A percentile compares a stretch with the other conserved stretches of the same genome.
phyloP scores from a whole-genome alignment of 768 basidiomycete species.

The Mycena rebaudengoi region DNA sequence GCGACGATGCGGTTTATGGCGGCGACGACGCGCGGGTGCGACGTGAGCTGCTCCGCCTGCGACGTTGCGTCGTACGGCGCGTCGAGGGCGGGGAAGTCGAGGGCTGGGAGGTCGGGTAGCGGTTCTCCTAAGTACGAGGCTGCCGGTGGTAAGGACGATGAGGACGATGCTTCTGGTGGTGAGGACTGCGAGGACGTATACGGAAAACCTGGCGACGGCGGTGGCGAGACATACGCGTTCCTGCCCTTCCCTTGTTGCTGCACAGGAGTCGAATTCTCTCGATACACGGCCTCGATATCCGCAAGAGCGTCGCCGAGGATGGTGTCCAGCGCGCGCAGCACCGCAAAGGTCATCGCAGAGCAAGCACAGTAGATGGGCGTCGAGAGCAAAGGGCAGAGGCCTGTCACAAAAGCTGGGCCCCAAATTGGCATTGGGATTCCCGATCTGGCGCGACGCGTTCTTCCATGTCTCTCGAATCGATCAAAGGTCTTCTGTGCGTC shows the following conservation, averaged over 20 bases:
- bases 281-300: conserved; percentile 71
- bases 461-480: no score
- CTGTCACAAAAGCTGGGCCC: no score
- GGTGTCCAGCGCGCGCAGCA: conserved; percentile 68
- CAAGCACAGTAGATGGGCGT: no score
- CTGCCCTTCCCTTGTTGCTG: neutral
- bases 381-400: no score
- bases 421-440: no score
- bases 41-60: conserved; percentile 60
- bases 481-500: no score
- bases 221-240: conserved; percentile 25
- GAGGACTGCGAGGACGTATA: conserved; percentile 20
- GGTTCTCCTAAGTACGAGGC: no score
- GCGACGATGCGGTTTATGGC: conserved; percentile 74
- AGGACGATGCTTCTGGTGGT: no score
- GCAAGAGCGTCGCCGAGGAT: conserved; percentile 75
- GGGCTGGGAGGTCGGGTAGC: no score
- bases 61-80: conserved; percentile 54
- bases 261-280: conserved; percentile 5
- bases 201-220: conserved; percentile 27
- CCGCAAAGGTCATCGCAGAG: conserved; percentile 75
- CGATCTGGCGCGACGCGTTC: no score
- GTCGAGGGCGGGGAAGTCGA: conserved; percentile 70
- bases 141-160: conserved; percentile 24
- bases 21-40: conserved; percentile 65